Conservation (phyloP, 495 filamentous ascomycete genomes). For the Hyaloscypha finlandica region DNA sequence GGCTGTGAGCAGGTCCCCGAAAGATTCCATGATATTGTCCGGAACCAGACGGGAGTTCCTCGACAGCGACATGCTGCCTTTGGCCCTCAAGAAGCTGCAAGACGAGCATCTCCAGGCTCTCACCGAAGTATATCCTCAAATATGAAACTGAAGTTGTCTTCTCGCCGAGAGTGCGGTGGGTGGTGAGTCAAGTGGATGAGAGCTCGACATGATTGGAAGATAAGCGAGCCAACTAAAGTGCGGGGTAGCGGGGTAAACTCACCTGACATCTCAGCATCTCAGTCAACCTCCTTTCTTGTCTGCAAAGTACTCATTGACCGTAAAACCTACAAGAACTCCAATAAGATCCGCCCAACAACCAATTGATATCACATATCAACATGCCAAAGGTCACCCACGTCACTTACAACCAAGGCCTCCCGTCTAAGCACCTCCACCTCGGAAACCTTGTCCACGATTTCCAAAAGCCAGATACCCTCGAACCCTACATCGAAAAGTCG, state of each 20-base stretch:
- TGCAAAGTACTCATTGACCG: background rate
- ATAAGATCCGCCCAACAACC: background rate
- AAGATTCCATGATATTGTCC: background rate
- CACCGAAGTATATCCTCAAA: background rate
- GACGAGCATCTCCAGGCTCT: no score
- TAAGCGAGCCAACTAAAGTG: background rate
- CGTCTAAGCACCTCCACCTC: slow-evolving; percentile 25
- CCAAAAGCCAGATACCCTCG: slow-evolving; percentile 15
- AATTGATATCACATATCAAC: background rate
- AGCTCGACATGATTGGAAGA: background rate
- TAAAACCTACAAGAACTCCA: background rate
- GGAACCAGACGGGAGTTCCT: background rate
- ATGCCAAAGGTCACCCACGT: slow-evolving; percentile 19
- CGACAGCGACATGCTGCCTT: background rate
- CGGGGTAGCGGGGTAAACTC: background rate
- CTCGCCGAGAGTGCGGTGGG: no score
- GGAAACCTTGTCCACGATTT: slow-evolving; percentile 29
- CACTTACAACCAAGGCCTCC: slow-evolving; percentile 25
- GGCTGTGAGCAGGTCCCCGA: background rate
- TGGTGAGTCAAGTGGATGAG: no score
- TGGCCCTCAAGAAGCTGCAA: no score
- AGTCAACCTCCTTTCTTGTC: background rate
- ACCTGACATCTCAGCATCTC: background rate
- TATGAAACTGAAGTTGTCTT: background rate
- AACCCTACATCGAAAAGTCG: slow-evolving; percentile 22